Conservation (phyloP, 768 basidiomycete genomes). For the Neoboletus magnificus region DNA sequence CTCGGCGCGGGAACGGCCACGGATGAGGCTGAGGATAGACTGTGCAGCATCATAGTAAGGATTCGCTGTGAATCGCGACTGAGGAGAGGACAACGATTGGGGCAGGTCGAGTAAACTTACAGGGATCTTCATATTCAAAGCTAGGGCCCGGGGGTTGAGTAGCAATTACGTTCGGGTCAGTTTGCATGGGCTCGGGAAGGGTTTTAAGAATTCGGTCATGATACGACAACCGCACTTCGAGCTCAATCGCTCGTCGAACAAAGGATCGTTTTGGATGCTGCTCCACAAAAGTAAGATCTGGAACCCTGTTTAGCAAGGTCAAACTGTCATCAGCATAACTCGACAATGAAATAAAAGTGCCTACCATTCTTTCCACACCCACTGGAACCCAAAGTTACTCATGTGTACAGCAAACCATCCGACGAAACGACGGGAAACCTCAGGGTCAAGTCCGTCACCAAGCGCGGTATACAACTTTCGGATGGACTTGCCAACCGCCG, state of each 20-base stretch:
- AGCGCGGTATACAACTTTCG: conserved; percentile 76
- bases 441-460: conserved; percentile 86
- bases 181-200: conserved; percentile 79
- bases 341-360: conserved; percentile 15
- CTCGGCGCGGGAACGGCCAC: conserved; percentile 75
- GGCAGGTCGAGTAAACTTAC: conserved; percentile 37
- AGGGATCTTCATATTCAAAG: conserved; percentile 79
- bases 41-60: conserved; percentile 80
- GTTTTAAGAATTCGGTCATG: conserved; percentile 90
- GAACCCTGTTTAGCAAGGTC: conserved; percentile 55
- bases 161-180: conserved; percentile 58
- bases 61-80: conserved; percentile 47
- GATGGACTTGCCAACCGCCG: conserved; percentile 94
- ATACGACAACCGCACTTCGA: conserved; percentile 89
- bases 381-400: conserved; percentile 96
- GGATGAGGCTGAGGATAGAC: conserved; percentile 73
- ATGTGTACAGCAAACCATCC: conserved; percentile 97
- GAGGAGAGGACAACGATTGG: not conserved
- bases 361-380: conserved; percentile 99
- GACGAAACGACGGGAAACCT: conserved; percentile 74
- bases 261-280: conserved; percentile 88
- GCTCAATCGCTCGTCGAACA: conserved; percentile 80
- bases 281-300: conserved; percentile 68
- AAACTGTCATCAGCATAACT: not conserved
- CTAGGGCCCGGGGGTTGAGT: conserved; percentile 73